Base-by-base conservation (phyloP, 768 basidiomycete species). In the Trametes cinnabarina region DNA sequence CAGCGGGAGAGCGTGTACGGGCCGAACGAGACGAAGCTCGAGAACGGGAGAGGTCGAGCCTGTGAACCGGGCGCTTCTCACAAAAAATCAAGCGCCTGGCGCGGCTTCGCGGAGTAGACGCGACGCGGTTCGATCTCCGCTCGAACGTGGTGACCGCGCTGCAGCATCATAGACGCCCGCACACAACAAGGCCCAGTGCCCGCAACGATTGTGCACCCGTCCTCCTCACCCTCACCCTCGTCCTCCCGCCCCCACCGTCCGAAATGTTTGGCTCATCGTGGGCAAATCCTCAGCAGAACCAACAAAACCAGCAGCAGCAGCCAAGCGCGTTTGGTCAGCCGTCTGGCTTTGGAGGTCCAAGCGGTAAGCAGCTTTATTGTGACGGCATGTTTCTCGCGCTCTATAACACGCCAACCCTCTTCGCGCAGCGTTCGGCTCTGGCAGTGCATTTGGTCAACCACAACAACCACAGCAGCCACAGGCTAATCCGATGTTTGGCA, bases 401-500 rank as follows among this genome's bases (percentile, higher is more conserved):
- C 52, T 51, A 62, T 63, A 51, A 63, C 30, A 30, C 51, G 55
- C 59, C 44, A 51, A 9, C 15, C n/a, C 48, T 59, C 47, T 52
- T 26, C 51, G 51, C 35, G 20, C 58, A 68, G 69, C 62, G 9
- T 71, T 66, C 58, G 73, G 75, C 32, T 71, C 76, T 61, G 73
- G 75, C 60, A 72, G 77, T 49, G 79, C 81, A 42, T 92, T 90
- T 69, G 80, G 81, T 30, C 82, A 82, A 68, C 71, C 75, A 17
- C 72, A 69, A 35, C 72, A 70, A 53, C 72, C 63, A 47, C 60
- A 63, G 47, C 81, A 81, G 64, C 80, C 79, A 2, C 79, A 78
- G 62, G 80, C 84, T 4, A 91, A 91, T 66, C 87, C 90, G 40
- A 92, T 92, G 88, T 92, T 92, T 70, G 90, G 90, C 47, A 82